Conservation (phyloP, 371 early-diverging fungal species). For the Mortierella sp. region DNA sequence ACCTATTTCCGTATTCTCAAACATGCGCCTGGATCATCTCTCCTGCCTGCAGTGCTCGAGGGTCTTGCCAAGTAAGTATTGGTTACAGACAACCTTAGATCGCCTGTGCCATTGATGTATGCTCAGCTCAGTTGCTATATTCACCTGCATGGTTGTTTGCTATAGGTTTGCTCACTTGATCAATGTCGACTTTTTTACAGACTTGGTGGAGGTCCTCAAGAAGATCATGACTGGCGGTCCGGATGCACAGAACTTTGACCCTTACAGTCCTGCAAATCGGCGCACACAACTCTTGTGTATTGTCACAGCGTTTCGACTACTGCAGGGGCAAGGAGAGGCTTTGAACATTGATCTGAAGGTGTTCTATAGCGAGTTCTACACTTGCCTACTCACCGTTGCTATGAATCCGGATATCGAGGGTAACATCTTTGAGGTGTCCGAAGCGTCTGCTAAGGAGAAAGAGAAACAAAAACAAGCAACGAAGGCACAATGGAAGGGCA, state of each 20-base stretch:
- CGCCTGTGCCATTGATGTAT: background rate
- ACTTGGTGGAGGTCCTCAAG: slow-evolving; percentile 83
- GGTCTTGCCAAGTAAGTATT: slow-evolving; percentile 80
- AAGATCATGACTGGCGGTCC: slow-evolving; percentile 74
- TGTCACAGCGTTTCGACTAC: slow-evolving; percentile 85
- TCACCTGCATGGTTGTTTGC: background rate
- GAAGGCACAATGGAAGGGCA: slow-evolving; percentile 33
- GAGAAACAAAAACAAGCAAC: slow-evolving; percentile 46
- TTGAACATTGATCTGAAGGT: slow-evolving; percentile 89
- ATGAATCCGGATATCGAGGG: slow-evolving; percentile 73
- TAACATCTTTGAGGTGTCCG: slow-evolving; percentile 45
- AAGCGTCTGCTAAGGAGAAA: slow-evolving; percentile 40
- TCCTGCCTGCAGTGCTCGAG: slow-evolving; percentile 88
- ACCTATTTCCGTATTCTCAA: slow-evolving; percentile 95
- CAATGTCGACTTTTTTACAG: slow-evolving; percentile 94
- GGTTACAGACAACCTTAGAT: too few species aligned
- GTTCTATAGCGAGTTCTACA: slow-evolving; percentile 85
- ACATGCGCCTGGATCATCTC: slow-evolving; percentile 76
- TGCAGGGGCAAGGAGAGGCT: slow-evolving; percentile 89
- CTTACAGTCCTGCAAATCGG: slow-evolving; percentile 53
- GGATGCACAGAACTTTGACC: slow-evolving; percentile 48
- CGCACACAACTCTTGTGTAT: slow-evolving; percentile 86
- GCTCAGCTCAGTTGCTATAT: too few species aligned
- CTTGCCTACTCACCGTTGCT: slow-evolving; percentile 75
- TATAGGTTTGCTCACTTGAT: slow-evolving; percentile 89